Evolutionary conservation across 164 flowering plant genomes (phyloP), one percentile per base, ranked within the genome.

Genomic region (Nymphaea thermarum): DNA sequence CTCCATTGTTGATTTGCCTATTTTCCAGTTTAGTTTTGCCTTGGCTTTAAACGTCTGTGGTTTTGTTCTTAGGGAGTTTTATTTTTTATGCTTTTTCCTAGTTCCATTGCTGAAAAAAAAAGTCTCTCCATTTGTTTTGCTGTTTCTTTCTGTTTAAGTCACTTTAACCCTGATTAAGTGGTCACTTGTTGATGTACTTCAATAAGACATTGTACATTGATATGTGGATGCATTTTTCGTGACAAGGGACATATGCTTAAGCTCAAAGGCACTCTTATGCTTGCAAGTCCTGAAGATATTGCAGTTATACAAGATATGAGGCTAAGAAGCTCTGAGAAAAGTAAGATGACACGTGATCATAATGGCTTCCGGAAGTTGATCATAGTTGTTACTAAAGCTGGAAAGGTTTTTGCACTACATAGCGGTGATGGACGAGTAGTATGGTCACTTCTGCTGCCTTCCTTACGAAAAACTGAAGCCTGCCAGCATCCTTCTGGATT

Each of bases 201-300:
- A 12, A 47, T 47, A 47, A 47, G 55, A 47, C 7, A 47, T 47
- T 7, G 55, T 6, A 12, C 55, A 2, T 12, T 47, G 55, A 47
- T 47, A 6, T 12, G 55, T 47, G 55, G 36, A 63, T 70, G 55
- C 42, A 67, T 70, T n/a, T 71, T 8, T 65, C 73, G 6, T 80
- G 65, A 57, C 14, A 77, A 91, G 96, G 98, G 97, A 6, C 97
- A 94, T 75, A 12, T 89, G 47, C 82, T 94, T 81, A 94, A 94
- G 78, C 90, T 94, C 63, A 94, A 94, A 79, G 97, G 92, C 63
- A 91, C 95, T 63, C 78, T 91, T 61, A 89, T 94, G 99, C 89
- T 94, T 77, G 97, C 97, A 70, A 86, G 81, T 73, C 82, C 90
- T 63, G 97, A 94, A 71, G 99, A 94, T 69, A 77, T 94, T 36